These are phyloP conservation scores for Edaphochlamys debaryana DNA, from an alignment of 139 green algal species.

Conservation along the genomic window DNA sequence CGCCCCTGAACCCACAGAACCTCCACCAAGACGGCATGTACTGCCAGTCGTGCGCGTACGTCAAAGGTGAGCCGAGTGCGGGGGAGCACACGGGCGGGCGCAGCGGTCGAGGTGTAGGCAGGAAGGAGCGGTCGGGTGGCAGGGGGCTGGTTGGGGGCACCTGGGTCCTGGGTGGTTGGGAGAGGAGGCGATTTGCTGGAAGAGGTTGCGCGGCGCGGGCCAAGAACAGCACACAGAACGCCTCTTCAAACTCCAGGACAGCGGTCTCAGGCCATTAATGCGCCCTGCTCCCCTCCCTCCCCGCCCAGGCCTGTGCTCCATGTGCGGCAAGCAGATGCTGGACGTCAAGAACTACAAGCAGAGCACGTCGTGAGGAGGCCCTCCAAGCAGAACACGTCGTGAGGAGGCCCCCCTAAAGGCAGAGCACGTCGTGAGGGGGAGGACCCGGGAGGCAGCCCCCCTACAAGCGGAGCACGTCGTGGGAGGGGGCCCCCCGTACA, in stretches of 20 bases:
- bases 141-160: neutral
- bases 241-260: neutral
- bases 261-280: no score
- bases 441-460: no score
- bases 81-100: neutral
- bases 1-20: neutral
- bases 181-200: neutral
- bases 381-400: no score
- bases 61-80: slow-evolving; percentile 47
- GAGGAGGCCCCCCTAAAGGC: no score
- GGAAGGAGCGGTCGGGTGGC: no score
- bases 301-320: slow-evolving; percentile 71
- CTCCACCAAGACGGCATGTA: slow-evolving; percentile 55
- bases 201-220: neutral
- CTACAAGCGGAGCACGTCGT: no score
- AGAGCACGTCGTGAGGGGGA: no score
- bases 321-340: slow-evolving; percentile 77
- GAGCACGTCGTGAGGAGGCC: no score
- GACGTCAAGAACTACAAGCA: slow-evolving; percentile 75
- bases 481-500: no score
- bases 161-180: neutral
- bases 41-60: slow-evolving; percentile 82
- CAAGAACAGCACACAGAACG: neutral
- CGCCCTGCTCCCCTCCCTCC: neutral
- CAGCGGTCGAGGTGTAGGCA: neutral